Percentiles rank a stretch among this genome's conserved stretches.
Evolutionary conservation across 2,329 filamentous ascomycete genomes (phyloP).

Genomic region (Colletotrichum truncatum): DNA sequence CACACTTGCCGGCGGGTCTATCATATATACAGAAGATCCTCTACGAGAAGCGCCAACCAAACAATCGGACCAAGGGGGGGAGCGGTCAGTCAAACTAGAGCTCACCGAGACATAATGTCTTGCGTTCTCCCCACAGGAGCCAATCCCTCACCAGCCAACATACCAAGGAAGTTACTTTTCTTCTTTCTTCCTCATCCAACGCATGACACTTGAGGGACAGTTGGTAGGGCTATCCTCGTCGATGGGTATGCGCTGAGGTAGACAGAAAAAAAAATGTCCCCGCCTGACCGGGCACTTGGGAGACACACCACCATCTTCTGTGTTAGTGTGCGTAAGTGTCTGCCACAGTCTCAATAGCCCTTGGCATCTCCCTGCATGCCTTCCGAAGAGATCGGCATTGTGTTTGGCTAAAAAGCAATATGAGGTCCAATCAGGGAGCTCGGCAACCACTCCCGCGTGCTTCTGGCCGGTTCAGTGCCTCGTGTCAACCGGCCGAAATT

Average conservation of each 20-base stretch:
- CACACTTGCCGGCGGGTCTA: slow-evolving; percentile 2
- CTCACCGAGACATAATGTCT: slow-evolving; percentile 25
- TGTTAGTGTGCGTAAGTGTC: slow-evolving; percentile 25
- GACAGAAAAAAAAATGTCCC: too few relatives aligned
- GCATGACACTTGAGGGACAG: slow-evolving; percentile 4
- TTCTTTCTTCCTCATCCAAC: slow-evolving; percentile 21
- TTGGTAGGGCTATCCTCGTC: slow-evolving; percentile 30
- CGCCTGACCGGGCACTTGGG: slow-evolving; percentile 26
- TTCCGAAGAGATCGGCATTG: slow-evolving; percentile 24
- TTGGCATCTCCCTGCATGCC: slow-evolving; percentile 26
- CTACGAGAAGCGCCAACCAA: slow-evolving; percentile 1
- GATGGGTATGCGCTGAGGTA: slow-evolving; percentile 7
- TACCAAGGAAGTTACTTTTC: slow-evolving; percentile 15
- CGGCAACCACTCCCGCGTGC: slow-evolving; percentile 11
- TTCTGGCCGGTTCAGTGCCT: slow-evolving; percentile 19
- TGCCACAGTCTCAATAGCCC: slow-evolving; percentile 20
- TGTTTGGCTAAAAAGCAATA: slow-evolving; percentile 27
- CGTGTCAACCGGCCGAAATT: slow-evolving; percentile 30
- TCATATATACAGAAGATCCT: slow-evolving; percentile 23
- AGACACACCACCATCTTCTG: slow-evolving; percentile 27
- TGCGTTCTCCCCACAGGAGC: slow-evolving; percentile 14
- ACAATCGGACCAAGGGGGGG: slow-evolving; percentile 12
- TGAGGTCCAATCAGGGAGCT: slow-evolving; percentile 15
- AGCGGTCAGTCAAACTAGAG: slow-evolving; percentile 26
- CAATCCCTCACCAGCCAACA: slow-evolving; percentile 27